These are phyloP conservation scores for Claviceps africana DNA, from an alignment of 2,329 filamentous ascomycete species.

Conservation along the genomic window DNA sequence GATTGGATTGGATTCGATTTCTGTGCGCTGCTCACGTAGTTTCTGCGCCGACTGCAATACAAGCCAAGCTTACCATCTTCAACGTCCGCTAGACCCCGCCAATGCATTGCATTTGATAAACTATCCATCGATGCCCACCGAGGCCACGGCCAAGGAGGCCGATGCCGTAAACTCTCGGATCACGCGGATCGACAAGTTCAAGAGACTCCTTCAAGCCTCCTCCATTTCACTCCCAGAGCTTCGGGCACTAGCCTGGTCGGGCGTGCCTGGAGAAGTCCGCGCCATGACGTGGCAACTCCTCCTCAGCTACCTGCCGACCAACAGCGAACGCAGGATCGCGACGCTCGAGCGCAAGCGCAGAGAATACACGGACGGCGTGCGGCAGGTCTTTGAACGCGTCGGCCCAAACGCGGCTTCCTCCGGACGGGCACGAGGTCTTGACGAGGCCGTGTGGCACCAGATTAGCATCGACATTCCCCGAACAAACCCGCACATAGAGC, in stretches of 20 bases:
- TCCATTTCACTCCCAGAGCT: slow-evolving; percentile 77
- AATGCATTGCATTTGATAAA: slow-evolving; percentile 92
- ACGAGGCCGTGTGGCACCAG: slow-evolving; percentile 98
- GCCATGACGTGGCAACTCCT: slow-evolving; percentile 98
- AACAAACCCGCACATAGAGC: slow-evolving; percentile 87
- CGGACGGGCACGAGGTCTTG: slow-evolving; percentile 52
- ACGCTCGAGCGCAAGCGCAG: slow-evolving; percentile 89
- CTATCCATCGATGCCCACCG: slow-evolving; percentile 59
- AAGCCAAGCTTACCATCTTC: not conserved
- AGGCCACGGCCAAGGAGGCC: slow-evolving; percentile 67
- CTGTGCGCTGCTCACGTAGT: too few species aligned
- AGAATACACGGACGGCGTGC: slow-evolving; percentile 89
- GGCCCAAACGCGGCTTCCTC: slow-evolving; percentile 28
- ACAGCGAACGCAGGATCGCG: slow-evolving; percentile 78
- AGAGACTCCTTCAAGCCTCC: slow-evolving; percentile 82
- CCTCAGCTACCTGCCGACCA: slow-evolving; percentile 91
- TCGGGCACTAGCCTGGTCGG: slow-evolving; percentile 80
- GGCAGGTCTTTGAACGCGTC: slow-evolving; percentile 54
- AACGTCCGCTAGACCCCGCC: slow-evolving; percentile 50
- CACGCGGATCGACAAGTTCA: slow-evolving; percentile 96
- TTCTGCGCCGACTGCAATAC: not conserved
- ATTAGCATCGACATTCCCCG: slow-evolving; percentile 96
- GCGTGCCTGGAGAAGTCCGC: slow-evolving; percentile 84
- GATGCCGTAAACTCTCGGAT: slow-evolving; percentile 80
- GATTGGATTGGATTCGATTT: not conserved